Evolutionary conservation across 2,329 filamentous ascomycete genomes (phyloP), one percentile per base, ranked within the genome.

Genomic region (Ustulina deusta): DNA sequence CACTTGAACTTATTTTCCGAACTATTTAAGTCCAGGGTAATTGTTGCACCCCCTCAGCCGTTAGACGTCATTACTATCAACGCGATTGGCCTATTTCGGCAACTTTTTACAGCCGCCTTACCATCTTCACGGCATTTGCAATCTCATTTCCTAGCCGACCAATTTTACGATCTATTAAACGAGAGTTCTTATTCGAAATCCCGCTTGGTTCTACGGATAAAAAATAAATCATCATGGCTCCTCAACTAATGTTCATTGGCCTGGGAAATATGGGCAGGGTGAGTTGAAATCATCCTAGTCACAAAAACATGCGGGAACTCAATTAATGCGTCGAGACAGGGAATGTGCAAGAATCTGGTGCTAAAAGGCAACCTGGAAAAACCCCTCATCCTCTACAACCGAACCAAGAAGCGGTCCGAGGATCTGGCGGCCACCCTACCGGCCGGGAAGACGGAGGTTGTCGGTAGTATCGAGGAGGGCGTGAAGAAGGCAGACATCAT

Each of bases 261-360:
- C 86, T 97, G 58, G 93, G 93, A 60, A 97, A 97, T 79, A 97
- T 97, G 89, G 94, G 93, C 72, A 86, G 90, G 76, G 92, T 91
- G 82, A 82, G 87, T 80, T 34, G 6, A 13, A 48, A 20, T 36
- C 17, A 32, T n/a, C 27, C 7, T 5, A 57, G 46, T 49, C 34
- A 56, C 34, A n/a, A 29, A 4, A 62, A 62, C 15, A 34, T 66
- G 68, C 6, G 6, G 13, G 15, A 32, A 20, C 6, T 55, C 20
- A 66, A 67, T 65, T 77, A 63, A 69, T 46, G n/a, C n/a, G 10
- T 36, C n/a, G 54, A 57, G 13, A n/a, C 44, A 93, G 91, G 93
- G 91, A 70, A 97, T 97, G 92, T 88, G 85, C 81, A 91, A 90
- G 80, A 97, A 97, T 78, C 83, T 97, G 42, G 89, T 91, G 10